These are phyloP conservation scores for Glomus cerebriforme DNA, from an alignment of 192 early-diverging fungal genomes.

Conservation along the genomic window DNA sequence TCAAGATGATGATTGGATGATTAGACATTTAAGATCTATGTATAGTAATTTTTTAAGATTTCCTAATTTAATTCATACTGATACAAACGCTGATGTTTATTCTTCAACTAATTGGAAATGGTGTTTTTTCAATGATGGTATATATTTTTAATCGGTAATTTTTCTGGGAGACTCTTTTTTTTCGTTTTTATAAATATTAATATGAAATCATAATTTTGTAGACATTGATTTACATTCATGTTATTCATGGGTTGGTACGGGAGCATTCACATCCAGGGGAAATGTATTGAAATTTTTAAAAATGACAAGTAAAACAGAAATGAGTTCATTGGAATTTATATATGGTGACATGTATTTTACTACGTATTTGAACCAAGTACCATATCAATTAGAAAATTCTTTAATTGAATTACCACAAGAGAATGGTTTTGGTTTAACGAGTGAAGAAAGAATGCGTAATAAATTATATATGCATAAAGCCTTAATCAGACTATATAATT, in stretches of 20 bases:
- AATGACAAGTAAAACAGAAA: constrained; percentile 45
- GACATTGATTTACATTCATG: constrained; percentile 55
- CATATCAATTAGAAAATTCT: constrained; percentile 54
- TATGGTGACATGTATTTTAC: constrained; percentile 61
- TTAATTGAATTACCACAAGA: constrained; percentile 47
- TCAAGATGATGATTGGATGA: constrained; percentile 57
- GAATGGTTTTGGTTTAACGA: constrained; percentile 44
- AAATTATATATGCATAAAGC: constrained; percentile 57
- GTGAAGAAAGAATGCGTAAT: constrained; percentile 48
- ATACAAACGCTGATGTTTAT: constrained; percentile 52
- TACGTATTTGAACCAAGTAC: constrained; percentile 55
- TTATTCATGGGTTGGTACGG: constrained; percentile 52
- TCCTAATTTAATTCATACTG: constrained; percentile 55
- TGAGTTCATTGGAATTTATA: constrained; percentile 49
- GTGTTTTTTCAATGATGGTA: constrained; percentile 60
- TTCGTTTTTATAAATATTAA: not conserved
- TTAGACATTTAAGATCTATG: constrained; percentile 47
- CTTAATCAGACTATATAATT: constrained; percentile 41
- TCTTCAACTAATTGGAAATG: constrained; percentile 54
- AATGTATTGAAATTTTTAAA: constrained; percentile 53
- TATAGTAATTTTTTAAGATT: constrained; percentile 61
- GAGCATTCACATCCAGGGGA: constrained; percentile 51
- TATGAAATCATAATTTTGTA: constrained; percentile 17
- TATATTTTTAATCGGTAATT: constrained; percentile 15
- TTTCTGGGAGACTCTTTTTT: not conserved